phyloP scores from a whole-genome alignment of 768 basidiomycete genomes.

The Pisolithus tinctorius region DNA sequence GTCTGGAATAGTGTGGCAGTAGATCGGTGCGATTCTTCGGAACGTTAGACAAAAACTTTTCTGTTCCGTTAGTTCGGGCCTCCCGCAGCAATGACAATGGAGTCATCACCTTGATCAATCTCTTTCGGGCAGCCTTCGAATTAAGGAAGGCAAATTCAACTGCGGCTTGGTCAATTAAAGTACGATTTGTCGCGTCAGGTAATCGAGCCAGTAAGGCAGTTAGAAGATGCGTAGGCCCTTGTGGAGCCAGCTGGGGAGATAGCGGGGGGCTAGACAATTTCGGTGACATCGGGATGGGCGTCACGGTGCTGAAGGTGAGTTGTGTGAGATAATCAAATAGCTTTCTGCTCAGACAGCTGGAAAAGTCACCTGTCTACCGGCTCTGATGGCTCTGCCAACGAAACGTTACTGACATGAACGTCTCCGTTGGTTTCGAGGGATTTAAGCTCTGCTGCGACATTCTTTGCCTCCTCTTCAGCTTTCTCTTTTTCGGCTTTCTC shows the following conservation, averaged over 20 bases:
- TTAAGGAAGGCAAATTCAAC: conserved; percentile 96
- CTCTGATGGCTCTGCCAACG: conserved; percentile 3
- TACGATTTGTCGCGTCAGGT: conserved; percentile 89
- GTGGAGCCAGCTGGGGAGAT: conserved; percentile 69
- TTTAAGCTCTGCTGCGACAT: conserved; percentile 73
- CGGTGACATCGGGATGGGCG: conserved; percentile 65
- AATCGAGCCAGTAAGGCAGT: conserved; percentile 86
- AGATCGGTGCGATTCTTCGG: conserved; percentile 87
- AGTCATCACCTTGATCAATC: conserved; percentile 68
- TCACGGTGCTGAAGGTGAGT: conserved; percentile 40
- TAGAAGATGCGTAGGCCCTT: conserved; percentile 90
- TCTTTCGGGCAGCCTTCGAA: conserved; percentile 91
- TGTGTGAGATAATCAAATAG: conserved; percentile 27
- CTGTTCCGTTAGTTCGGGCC: conserved; percentile 4
- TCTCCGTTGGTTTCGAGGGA: conserved; percentile 42
- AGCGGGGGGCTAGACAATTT: conserved; percentile 52
- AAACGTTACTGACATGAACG: conserved; percentile 14
- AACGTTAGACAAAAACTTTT: conserved; percentile 72
- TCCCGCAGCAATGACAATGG: background rate
- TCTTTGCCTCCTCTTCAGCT: conserved; percentile 58
- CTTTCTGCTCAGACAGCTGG: background rate
- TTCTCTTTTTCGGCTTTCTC: conserved; percentile 50
- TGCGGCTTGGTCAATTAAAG: conserved; percentile 86
- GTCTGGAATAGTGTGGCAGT: conserved; percentile 85
- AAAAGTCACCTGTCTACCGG: conserved; percentile 20